phyloP scores from a whole-genome alignment of 805 yeast species.

The Candida wancherniae region DNA sequence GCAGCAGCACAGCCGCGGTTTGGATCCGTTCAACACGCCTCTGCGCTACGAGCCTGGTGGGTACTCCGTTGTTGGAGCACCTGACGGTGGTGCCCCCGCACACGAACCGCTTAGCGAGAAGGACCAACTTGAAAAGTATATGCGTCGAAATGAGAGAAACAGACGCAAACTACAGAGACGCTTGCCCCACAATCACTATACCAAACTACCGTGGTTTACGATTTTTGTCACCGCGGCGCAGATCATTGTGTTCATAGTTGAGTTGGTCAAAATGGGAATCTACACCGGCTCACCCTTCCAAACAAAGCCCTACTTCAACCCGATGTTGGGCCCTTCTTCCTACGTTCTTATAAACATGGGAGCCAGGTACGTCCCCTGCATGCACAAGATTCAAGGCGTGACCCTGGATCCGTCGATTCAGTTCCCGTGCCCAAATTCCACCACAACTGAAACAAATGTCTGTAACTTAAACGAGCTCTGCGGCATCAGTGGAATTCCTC shows the following conservation, averaged over 20 bases:
- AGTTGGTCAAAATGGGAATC: constrained; percentile 50
- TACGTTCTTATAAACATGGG: constrained; percentile 66
- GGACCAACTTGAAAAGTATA: constrained; percentile 3
- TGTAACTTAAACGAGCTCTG: constrained; percentile 57
- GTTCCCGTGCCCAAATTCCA: constrained; percentile 71
- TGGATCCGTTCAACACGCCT: constrained; percentile 4
- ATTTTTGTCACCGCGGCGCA: constrained; percentile 43
- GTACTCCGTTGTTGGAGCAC: constrained; percentile 7
- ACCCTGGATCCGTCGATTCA: constrained; percentile 42
- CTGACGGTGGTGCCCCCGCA: background rate
- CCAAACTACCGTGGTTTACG: constrained; percentile 39
- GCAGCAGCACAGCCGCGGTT: constrained; percentile 1
- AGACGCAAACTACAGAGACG: constrained; percentile 13
- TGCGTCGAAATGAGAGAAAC: constrained; percentile 13
- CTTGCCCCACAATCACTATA: constrained; percentile 16
- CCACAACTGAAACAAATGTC: constrained; percentile 48
- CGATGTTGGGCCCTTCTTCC: constrained; percentile 74
- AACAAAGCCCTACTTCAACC: constrained; percentile 68
- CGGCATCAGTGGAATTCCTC: constrained; percentile 49
- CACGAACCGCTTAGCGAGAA: background rate
- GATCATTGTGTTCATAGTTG: constrained; percentile 55
- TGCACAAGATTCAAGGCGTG: constrained; percentile 48
- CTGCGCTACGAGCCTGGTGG: constrained; percentile 1
- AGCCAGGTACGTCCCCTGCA: constrained; percentile 66
- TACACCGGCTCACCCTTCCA: constrained; percentile 63